A percentile compares a stretch with the other conserved stretches of the same genome.
Evolutionary conservation across 805 yeast species (phyloP).

Genomic region (Kuraishia piskuri): DNA sequence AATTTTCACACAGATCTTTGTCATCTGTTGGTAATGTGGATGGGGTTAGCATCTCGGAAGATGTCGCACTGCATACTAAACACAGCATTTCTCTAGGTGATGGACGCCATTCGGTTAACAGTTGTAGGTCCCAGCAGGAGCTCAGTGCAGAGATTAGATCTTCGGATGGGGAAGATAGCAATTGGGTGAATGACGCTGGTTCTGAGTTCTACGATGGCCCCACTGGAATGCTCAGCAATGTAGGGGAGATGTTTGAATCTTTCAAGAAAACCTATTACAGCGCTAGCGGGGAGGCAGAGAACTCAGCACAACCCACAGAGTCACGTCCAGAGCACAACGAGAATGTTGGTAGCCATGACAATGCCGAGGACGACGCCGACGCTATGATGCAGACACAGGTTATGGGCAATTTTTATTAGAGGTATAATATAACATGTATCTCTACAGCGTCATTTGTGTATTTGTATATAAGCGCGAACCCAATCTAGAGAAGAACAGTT

Average conservation of each 20-base stretch:
- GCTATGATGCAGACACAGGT: background rate
- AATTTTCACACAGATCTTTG: background rate
- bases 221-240: conserved; percentile 59
- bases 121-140: background rate
- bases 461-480: background rate
- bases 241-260: conserved; percentile 48
- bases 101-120: background rate
- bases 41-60: background rate
- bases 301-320: background rate
- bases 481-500: too few relatives aligned
- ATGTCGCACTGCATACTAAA: background rate
- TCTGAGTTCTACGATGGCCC: conserved; percentile 49
- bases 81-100: background rate
- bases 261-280: conserved; percentile 20
- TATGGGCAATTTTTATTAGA: conserved; percentile 3
- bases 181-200: conserved; percentile 45
- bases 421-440: background rate
- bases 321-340: background rate
- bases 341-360: background rate
- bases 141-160: background rate
- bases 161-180: background rate
- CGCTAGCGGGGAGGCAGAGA: background rate
- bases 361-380: background rate
- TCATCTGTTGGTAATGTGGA: background rate
- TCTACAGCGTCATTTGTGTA: background rate